These are phyloP conservation scores for Fusarium scirpi DNA, from an alignment of 2,329 filamentous ascomycete species.

Conservation along the genomic window DNA sequence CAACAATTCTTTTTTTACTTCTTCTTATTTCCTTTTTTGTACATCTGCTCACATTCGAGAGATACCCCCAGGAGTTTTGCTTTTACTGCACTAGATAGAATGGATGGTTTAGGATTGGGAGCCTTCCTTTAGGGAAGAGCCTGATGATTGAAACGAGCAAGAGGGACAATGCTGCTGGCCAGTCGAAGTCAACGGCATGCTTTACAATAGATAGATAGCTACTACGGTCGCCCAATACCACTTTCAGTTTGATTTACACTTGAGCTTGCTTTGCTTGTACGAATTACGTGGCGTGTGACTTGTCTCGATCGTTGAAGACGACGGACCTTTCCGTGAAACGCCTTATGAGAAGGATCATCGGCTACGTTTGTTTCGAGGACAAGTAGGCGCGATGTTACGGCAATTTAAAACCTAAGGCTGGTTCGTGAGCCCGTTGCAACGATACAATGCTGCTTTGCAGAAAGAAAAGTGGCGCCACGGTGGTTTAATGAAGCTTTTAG, in stretches of 20 bases:
- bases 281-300: background rate
- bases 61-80: slow-evolving; percentile 46
- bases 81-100: slow-evolving; percentile 45
- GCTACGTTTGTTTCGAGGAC: slow-evolving; percentile 41
- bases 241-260: slow-evolving; percentile 26
- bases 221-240: slow-evolving; percentile 43
- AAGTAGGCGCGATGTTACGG: slow-evolving; percentile 36
- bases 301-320: background rate
- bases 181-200: slow-evolving; percentile 43
- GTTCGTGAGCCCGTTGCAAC: slow-evolving; percentile 31
- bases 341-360: slow-evolving; percentile 32
- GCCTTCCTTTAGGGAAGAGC: slow-evolving; percentile 34
- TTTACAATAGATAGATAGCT: slow-evolving; percentile 46
- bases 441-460: slow-evolving; percentile 40
- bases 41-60: slow-evolving; percentile 46
- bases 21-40: slow-evolving; percentile 30
- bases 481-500: slow-evolving; percentile 10
- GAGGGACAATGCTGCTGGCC: slow-evolving; percentile 48
- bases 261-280: background rate
- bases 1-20: slow-evolving; percentile 15
- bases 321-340: slow-evolving; percentile 33
- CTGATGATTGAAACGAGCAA: slow-evolving; percentile 48
- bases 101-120: slow-evolving; percentile 42
- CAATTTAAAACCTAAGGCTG: slow-evolving; percentile 38
- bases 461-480: slow-evolving; percentile 39